Base-by-base conservation (phyloP, 1,139 yeast species). In the Casaregolazyma suthepensis region DNA sequence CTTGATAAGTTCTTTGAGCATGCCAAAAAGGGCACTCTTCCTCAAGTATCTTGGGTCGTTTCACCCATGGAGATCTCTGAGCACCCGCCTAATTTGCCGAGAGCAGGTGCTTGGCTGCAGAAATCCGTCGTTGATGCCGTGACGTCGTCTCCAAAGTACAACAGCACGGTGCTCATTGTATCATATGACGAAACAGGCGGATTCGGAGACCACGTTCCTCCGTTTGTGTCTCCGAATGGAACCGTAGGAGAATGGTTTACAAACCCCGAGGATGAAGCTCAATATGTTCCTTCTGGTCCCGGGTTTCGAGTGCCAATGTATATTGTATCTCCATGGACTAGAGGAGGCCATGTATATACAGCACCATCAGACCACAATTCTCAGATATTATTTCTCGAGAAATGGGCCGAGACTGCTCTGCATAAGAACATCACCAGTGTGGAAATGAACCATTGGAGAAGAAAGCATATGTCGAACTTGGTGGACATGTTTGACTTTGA, bases 121-220 rank as follows among this genome's bases (percentile, higher is more conserved):
- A 52, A 59, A 56, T 50, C 59, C 53, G 58, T 61, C 12, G 57
- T 63, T 45, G 56, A 60, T n/a, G 61, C 66, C 3, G 57, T 63
- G 4, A 48, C 51, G n/a, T 53, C 56, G 26, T 58, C 63, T 5
- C 66, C 63, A 26, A 29, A 51, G 20, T 61, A 61, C 51, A 57
- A 60, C 44, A 56, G 59, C 29, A 62, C 66, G 18, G 65, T 56
- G n/a, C 56, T 63, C 12, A 42, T 63, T 18, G 55, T 62, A 40
- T 57, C 65, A 5, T 63, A 63, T 51, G 66, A 63, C 48, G 65
- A 62, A 50, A 60, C 66, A 43, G 66, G 66, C 17, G 66, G 66
- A 48, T 63, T 59, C 57, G 66, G 66, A 35, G 66, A 63, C 51
- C 66, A 63, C 48, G 66, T 63, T 29, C 54, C 55, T 20, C 59